phyloP scores from a whole-genome alignment of 1,284 basidiomycete genomes.

The Tylopilus sp. region DNA sequence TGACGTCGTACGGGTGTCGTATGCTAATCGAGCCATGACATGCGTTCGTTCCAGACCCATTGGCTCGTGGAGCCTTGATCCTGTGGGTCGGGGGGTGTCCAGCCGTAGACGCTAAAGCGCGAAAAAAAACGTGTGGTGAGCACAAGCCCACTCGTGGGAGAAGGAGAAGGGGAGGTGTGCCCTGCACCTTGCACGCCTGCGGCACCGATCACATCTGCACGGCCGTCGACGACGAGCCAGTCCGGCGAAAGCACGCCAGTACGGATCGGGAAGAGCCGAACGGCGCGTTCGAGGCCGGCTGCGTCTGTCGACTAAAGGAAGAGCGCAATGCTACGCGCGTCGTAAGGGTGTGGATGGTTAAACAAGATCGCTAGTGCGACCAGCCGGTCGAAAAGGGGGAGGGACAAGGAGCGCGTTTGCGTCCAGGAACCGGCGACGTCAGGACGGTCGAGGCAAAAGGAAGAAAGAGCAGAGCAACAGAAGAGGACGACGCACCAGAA shows the following conservation, averaged over 20 bases:
- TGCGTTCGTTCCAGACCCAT: conserved; percentile 54
- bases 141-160: neutral
- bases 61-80: conserved; percentile 18
- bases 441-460: neutral
- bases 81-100: conserved; percentile 5
- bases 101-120: conserved; percentile 44
- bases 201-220: conserved; percentile 55
- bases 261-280: conserved; percentile 73
- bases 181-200: conserved; percentile 73
- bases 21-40: conserved; percentile 48
- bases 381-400: neutral
- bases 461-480: too few species aligned
- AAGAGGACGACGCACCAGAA: conserved; percentile 22
- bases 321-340: conserved; percentile 40
- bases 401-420: neutral
- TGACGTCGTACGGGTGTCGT: conserved; percentile 18
- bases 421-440: neutral
- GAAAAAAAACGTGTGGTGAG: neutral
- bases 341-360: conserved; percentile 62
- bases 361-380: conserved; percentile 53
- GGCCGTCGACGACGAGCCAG: conserved; percentile 61
- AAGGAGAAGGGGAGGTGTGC: conserved; percentile 39
- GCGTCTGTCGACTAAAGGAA: conserved; percentile 59
- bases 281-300: conserved; percentile 58
- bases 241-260: conserved; percentile 74